phyloP scores from a whole-genome alignment of 305 asterid species.

The Solanum hybrid region DNA sequence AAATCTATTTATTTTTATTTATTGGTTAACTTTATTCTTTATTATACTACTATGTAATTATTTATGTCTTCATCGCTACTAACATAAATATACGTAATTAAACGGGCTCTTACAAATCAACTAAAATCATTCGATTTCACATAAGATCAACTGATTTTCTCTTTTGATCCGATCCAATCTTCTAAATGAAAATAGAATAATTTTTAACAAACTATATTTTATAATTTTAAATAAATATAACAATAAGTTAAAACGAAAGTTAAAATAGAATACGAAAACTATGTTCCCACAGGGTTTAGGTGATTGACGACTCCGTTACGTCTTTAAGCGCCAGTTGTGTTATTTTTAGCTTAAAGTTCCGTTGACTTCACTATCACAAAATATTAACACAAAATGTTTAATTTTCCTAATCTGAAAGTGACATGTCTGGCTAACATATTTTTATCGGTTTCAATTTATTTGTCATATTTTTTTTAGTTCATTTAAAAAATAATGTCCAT shows the following conservation, averaged over 20 bases:
- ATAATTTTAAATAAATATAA: too few relatives aligned
- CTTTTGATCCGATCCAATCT: background rate
- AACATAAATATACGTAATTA: too few relatives aligned
- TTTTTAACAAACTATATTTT: too few relatives aligned
- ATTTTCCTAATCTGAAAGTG: background rate
- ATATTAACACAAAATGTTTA: background rate
- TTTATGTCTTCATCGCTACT: background rate
- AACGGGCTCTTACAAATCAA: too few relatives aligned
- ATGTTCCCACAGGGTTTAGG: background rate
- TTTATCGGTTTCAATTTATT: rapidly evolving
- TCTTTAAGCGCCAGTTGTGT: background rate
- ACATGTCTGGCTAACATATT: background rate
- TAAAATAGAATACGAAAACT: too few relatives aligned
- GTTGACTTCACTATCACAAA: background rate
- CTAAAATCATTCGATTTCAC: background rate
- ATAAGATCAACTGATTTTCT: too few relatives aligned
- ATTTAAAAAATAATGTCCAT: background rate
- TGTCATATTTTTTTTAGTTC: background rate
- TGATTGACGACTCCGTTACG: background rate
- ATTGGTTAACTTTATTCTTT: background rate
- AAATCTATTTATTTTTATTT: background rate
- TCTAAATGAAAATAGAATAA: background rate
- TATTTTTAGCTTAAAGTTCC: background rate
- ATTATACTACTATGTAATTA: too few relatives aligned
- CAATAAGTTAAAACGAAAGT: rapidly evolving